Conservation (phyloP, 129 eudicot species). For the Flaveria linearis region DNA sequence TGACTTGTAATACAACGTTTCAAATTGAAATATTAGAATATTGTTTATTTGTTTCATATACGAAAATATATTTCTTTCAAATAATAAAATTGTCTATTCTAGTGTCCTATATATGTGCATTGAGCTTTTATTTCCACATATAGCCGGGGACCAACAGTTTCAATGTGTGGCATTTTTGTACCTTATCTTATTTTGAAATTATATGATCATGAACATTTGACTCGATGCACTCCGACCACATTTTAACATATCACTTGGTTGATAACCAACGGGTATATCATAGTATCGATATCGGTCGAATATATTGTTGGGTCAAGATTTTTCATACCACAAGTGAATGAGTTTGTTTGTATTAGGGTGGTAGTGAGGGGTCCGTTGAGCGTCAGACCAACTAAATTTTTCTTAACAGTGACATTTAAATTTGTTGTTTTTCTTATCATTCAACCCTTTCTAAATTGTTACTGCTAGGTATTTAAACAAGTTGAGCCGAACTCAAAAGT, state of each 20-base stretch:
- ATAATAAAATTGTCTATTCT: constrained; percentile 15
- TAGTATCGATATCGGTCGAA: neutral
- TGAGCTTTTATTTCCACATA: constrained; percentile 24
- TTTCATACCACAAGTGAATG: neutral
- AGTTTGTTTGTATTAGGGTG: neutral
- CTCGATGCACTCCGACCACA: constrained; percentile 4
- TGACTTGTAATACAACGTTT: neutral
- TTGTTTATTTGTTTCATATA: neutral
- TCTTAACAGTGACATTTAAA: neutral
- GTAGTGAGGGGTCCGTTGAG: neutral
- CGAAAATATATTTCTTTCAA: neutral
- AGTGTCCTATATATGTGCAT: constrained; percentile 10
- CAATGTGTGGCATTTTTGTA: constrained; percentile 27
- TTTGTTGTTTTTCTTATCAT: neutral
- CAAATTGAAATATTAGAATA: neutral
- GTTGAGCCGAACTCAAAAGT: too few relatives aligned
- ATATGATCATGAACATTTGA: constrained; percentile 19
- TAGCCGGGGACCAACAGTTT: constrained; percentile 23
- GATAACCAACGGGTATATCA: neutral
- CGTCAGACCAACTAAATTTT: neutral
- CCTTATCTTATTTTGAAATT: constrained; percentile 20
- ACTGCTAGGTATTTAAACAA: too few relatives aligned
- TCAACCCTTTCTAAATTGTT: too few relatives aligned
- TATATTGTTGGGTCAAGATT: neutral
- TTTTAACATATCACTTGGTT: neutral